Evolutionary conservation across 768 basidiomycete species (phyloP).

Genomic region (Postia placenta): DNA sequence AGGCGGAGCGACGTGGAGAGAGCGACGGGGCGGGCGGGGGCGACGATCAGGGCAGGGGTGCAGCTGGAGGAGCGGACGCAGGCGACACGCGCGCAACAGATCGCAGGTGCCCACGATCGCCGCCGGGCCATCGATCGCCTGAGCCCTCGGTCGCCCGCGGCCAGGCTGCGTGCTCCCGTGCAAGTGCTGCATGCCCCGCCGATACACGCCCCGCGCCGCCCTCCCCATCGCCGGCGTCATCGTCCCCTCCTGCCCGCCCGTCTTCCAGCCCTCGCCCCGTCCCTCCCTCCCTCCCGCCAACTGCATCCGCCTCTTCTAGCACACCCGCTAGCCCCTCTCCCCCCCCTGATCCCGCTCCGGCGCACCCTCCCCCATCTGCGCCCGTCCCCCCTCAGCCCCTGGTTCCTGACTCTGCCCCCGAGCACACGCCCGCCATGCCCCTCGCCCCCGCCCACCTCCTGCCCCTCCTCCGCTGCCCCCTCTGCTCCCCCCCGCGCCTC

Average conservation of each 20-base stretch:
- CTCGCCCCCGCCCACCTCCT: slow-evolving; percentile 22
- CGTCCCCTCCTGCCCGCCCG: background rate
- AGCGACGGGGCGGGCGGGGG: too few species aligned
- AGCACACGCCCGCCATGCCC: background rate
- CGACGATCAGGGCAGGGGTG: background rate
- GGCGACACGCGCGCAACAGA: background rate
- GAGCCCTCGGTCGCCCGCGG: background rate
- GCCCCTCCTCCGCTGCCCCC: slow-evolving; percentile 45
- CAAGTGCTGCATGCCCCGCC: background rate
- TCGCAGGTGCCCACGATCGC: background rate
- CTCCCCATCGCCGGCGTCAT: background rate
- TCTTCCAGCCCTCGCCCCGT: background rate
- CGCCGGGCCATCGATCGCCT: slow-evolving; percentile 4
- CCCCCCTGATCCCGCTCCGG: background rate
- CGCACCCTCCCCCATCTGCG: background rate
- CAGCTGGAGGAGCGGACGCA: background rate
- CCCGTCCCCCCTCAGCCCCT: background rate
- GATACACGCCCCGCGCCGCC: background rate
- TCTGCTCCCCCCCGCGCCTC: slow-evolving; percentile 36
- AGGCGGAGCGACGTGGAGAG: too few species aligned
- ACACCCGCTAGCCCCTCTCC: background rate
- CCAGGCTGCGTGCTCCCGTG: background rate
- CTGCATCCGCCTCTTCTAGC: background rate
- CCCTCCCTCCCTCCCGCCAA: background rate
- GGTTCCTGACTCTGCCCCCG: background rate